phyloP scores from a whole-genome alignment of 768 basidiomycete genomes.

The Termitomyces sp. region DNA sequence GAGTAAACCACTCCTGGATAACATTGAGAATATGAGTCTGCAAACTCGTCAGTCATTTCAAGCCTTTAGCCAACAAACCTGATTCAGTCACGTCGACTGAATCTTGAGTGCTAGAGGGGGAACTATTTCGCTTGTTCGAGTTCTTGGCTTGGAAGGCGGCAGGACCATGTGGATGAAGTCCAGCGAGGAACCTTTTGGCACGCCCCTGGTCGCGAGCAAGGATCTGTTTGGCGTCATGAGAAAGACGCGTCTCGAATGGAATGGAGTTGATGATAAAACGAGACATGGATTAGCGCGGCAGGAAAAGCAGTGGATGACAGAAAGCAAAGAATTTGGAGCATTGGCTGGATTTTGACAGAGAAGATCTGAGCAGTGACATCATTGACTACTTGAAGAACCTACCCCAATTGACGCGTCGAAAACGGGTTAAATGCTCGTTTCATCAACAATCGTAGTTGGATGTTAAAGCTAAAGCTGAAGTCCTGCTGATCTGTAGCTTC shows the following conservation, averaged over 20 bases:
- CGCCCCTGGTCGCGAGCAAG: constrained; percentile 52
- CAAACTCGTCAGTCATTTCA: not conserved
- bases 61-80: constrained; percentile 24
- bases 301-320: not conserved
- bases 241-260: constrained; percentile 45
- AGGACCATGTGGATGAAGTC: constrained; percentile 54
- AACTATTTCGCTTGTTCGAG: constrained; percentile 7
- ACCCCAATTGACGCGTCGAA: not conserved
- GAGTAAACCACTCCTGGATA: constrained; percentile 46
- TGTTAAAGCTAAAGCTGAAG: no score
- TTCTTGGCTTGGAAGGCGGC: constrained; percentile 27
- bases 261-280: constrained; percentile 32
- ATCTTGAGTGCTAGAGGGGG: constrained; percentile 15
- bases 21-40: not conserved
- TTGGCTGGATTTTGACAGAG: constrained; percentile 4
- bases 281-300: constrained; percentile 30
- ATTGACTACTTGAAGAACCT: not conserved
- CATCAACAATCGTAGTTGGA: not conserved
- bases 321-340: not conserved
- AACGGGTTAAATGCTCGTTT: not conserved
- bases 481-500: not conserved
- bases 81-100: constrained; percentile 59
- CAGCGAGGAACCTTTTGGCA: constrained; percentile 53
- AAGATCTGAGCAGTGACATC: constrained; percentile 12
- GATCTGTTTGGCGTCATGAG: constrained; percentile 42